Conservation (phyloP, 2,329 filamentous ascomycete species). For the Cladosporium oxysporum region DNA sequence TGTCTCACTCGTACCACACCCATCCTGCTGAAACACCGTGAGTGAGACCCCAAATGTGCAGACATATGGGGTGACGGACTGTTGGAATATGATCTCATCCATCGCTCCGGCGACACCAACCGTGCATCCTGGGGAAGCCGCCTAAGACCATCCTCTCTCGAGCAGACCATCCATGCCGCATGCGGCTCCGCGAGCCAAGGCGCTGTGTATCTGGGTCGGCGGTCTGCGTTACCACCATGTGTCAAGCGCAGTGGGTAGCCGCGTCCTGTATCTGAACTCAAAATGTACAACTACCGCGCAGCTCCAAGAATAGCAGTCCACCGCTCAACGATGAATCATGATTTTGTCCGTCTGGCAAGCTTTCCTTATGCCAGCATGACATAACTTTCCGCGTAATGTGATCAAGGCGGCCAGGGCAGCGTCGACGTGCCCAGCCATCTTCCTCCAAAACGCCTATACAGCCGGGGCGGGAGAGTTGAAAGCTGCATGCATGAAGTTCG, state of each 20-base stretch:
- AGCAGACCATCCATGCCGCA: constrained; percentile 1
- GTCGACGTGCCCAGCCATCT: constrained; percentile 10
- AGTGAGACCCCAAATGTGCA: neutral
- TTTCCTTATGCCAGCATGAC: constrained; percentile 8
- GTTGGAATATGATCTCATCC: constrained; percentile 3
- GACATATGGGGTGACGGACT: constrained; percentile 9
- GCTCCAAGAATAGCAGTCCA: constrained; percentile 16
- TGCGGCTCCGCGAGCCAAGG: constrained; percentile 19
- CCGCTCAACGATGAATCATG: constrained; percentile 14
- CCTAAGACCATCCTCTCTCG: neutral
- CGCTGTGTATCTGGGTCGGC: constrained; percentile 14
- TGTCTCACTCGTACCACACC: constrained; percentile 15
- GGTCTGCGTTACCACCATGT: constrained; percentile 13
- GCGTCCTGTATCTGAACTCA: constrained; percentile 9
- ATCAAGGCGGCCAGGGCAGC: neutral
- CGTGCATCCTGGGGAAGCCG: constrained; percentile 11
- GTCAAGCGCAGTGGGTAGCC: constrained; percentile 5
- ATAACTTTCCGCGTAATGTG: neutral
- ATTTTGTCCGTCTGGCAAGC: neutral
- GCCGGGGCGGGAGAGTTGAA: constrained; percentile 16
- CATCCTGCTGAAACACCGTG: neutral
- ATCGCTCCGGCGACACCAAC: constrained; percentile 17
- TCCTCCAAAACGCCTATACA: neutral
- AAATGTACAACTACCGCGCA: constrained; percentile 4
- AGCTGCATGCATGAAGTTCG: constrained; percentile 15